Conservation (phyloP, 306 rosid species). For the Quercus dentata region DNA sequence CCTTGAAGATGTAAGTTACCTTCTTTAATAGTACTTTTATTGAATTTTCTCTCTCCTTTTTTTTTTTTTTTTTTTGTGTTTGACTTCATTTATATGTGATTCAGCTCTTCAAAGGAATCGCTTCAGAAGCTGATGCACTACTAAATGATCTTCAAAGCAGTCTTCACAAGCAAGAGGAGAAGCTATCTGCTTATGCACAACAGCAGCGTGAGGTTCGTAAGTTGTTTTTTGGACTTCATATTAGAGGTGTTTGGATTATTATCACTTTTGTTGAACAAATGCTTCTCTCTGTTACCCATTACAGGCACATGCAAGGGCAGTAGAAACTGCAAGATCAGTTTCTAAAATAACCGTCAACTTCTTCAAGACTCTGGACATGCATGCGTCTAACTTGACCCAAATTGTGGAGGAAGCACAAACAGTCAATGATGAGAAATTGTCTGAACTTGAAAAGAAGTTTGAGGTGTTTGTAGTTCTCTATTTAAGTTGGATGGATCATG, state of each 20-base stretch:
- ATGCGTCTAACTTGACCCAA: constrained; percentile 76
- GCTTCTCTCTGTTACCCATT: background rate
- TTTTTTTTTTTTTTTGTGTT: constrained; percentile 3
- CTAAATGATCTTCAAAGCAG: constrained; percentile 82
- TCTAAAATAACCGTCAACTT: constrained; percentile 86
- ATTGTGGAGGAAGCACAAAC: constrained; percentile 84
- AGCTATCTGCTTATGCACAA: constrained; percentile 76
- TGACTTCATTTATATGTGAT: constrained; percentile 43
- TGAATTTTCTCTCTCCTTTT: background rate
- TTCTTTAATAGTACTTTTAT: background rate
- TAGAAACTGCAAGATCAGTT: constrained; percentile 76
- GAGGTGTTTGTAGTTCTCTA: constrained; percentile 56
- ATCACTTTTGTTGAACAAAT: background rate
- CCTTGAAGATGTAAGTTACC: constrained; percentile 73
- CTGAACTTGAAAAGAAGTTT: constrained; percentile 87
- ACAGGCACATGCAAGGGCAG: constrained; percentile 96
- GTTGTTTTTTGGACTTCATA: constrained; percentile 9
- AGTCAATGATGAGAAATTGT: constrained; percentile 72
- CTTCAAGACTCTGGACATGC: constrained; percentile 74
- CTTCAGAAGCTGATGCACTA: constrained; percentile 87
- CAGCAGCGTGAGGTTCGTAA: constrained; percentile 80
- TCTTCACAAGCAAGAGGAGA: constrained; percentile 88
- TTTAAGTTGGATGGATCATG: constrained; percentile 8
- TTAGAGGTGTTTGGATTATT: constrained; percentile 18
- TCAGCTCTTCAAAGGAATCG: constrained; percentile 90